Evolutionary conservation across 805 yeast genomes (phyloP), one percentile per base, ranked within the genome.

Genomic region (Candida insectalens): DNA sequence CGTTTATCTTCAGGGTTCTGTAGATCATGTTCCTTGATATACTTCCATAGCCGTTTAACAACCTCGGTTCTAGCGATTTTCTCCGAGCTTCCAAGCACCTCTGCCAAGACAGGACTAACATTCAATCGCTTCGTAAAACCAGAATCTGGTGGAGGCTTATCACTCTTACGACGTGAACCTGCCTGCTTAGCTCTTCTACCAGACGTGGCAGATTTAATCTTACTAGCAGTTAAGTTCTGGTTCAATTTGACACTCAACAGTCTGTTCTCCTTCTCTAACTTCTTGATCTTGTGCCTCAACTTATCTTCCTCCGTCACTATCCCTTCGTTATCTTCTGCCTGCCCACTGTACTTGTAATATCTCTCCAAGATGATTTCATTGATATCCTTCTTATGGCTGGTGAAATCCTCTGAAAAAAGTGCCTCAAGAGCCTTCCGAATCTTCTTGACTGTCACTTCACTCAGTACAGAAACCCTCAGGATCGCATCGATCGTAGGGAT

Each of bases 401-500:
- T 36, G 28, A 81, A 62, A 42, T 79, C 75, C 1, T 67, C 61
- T 4, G 67, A 71, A 46, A 76, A 81, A 21, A 83, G 60, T 40
- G 72, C 82, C 49, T 77, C 84, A n/a, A 83, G 47, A 0, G 88
- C 89, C 38, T 67, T 65, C 40, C 94, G 62, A 17, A 83, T 72
- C 49, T 71, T 69, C 52, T 79, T 80, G 5, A 81, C 85, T 0
- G 88, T 73, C 12, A 83, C 74, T 39, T 70, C 65, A 39, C 77
- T 78, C 21, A 81, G 63, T 45, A 83, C 80, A 1, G 88, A 73
- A 5, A 74, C 87, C 32, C 77, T 62, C 25, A 83, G 56, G 8
- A 83, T 81, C 2, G 94, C 82, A 50, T 79, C 87, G 25, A 80
- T 76, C 41, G 78, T 74, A 3, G 84, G 80, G 5, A 66, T 55